Percentiles rank a stretch among this genome's conserved stretches.
These are phyloP conservation scores for Leucosporidium scottii DNA, from an alignment of 768 basidiomycete genomes.

Conservation along the genomic window DNA sequence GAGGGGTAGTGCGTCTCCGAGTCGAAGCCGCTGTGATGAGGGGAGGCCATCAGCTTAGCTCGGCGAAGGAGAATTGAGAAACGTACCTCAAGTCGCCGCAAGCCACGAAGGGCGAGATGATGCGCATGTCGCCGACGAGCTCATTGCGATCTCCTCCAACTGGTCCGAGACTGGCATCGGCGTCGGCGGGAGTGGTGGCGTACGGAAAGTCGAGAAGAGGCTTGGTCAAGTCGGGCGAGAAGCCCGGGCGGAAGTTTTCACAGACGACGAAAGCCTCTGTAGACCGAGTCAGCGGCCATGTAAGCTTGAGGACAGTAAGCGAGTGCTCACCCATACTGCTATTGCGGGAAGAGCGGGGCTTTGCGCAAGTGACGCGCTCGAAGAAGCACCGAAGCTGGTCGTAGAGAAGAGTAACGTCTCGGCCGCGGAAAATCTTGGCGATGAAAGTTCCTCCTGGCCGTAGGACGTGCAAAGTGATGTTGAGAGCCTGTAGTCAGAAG, in stretches of 20 bases:
- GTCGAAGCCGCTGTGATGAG: conserved; percentile 34
- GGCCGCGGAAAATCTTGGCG: conserved; percentile 47
- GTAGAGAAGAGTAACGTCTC: conserved; percentile 42
- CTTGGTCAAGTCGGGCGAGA: conserved; percentile 31
- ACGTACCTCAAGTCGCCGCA: conserved; percentile 37
- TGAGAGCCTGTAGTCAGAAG: conserved; percentile 40
- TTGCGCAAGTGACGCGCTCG: conserved; percentile 44
- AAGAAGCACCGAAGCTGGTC: conserved; percentile 46
- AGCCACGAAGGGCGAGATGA: conserved; percentile 38
- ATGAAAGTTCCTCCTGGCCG: conserved; percentile 45
- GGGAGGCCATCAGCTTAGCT: neutral
- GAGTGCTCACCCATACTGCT: conserved; percentile 44
- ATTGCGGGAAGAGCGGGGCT: conserved; percentile 45
- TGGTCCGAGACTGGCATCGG: conserved; percentile 6
- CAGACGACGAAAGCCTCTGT: conserved; percentile 47
- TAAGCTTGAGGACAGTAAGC: too few relatives aligned
- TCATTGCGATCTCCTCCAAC: conserved; percentile 5
- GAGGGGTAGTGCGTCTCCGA: conserved; percentile 35
- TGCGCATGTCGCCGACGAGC: conserved; percentile 27
- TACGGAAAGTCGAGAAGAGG: conserved; percentile 36
- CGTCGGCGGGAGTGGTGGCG: neutral
- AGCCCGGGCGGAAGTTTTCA: conserved; percentile 41
- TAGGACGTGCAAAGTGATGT: conserved; percentile 45
- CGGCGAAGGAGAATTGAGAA: neutral
- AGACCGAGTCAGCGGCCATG: neutral